These are phyloP conservation scores for Rhodotorula sp. DNA, from an alignment of 1,284 basidiomycete species.

Conservation along the genomic window DNA sequence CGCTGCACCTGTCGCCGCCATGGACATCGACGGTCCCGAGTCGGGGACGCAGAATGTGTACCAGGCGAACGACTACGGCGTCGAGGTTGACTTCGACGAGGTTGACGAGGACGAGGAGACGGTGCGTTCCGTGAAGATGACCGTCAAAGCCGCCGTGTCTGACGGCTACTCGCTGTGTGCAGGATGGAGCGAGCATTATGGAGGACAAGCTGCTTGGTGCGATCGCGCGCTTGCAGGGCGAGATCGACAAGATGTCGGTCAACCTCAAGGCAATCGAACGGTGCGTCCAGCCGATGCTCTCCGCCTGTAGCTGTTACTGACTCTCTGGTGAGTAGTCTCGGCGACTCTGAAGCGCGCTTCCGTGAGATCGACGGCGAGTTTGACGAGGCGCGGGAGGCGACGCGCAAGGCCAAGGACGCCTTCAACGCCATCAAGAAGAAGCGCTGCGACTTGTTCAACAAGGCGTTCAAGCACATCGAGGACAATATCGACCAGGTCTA, in stretches of 20 bases:
- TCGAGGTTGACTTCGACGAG: slow-evolving; percentile 81
- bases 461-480: slow-evolving; percentile 94
- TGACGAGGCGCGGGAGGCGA: slow-evolving; percentile 66
- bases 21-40: slow-evolving; percentile 86
- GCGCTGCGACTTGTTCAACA: slow-evolving; percentile 88
- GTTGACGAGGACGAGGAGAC: slow-evolving; percentile 82
- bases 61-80: slow-evolving; percentile 76
- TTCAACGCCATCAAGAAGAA: slow-evolving; percentile 85
- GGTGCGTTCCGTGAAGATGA: slow-evolving; percentile 53
- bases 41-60: slow-evolving; percentile 71
- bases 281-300: slow-evolving; percentile 51
- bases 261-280: slow-evolving; percentile 94
- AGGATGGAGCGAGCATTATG: slow-evolving; percentile 69
- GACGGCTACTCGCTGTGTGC: neutral
- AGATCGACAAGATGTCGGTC: slow-evolving; percentile 92
- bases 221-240: slow-evolving; percentile 69
- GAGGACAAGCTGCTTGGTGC: slow-evolving; percentile 75
- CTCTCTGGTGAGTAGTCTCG: slow-evolving; percentile 61
- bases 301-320: neutral
- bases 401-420: slow-evolving; percentile 81
- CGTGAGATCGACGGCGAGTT: slow-evolving; percentile 60
- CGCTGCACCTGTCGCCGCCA: slow-evolving; percentile 53
- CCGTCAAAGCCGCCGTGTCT: neutral
- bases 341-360: slow-evolving; percentile 76
- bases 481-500: slow-evolving; percentile 93